Conservation (phyloP, 352 stramenopile genomes). For the Plasmopara halstedii region DNA sequence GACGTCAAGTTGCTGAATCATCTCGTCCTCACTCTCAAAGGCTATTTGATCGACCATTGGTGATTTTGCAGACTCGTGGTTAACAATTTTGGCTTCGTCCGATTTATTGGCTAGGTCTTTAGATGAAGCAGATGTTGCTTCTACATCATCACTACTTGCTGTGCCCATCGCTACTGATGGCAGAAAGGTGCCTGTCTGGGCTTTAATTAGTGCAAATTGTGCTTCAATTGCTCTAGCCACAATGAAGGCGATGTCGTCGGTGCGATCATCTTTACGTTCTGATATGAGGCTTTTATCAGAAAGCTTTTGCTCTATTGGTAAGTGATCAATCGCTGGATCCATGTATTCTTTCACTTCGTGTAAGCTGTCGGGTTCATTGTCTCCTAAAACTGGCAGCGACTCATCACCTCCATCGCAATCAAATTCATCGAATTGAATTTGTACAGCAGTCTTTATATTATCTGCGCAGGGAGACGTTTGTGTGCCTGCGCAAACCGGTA, state of each 20-base stretch:
- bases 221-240: conserved; percentile 35
- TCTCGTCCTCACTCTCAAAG: conserved; percentile 50
- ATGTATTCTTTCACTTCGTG: neutral
- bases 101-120: neutral
- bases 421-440: neutral
- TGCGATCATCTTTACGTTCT: conserved; percentile 4
- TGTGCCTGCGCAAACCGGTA: conserved; percentile 8
- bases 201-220: conserved; percentile 28
- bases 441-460: neutral
- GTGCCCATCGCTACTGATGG: neutral
- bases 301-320: conserved; percentile 1
- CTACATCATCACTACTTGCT: neutral
- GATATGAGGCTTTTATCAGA: neutral
- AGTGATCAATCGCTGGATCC: neutral
- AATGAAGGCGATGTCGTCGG: conserved; percentile 32
- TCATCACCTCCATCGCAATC: conserved; percentile 8
- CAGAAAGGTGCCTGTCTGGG: conserved; percentile 6
- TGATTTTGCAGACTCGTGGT: conserved; percentile 2
- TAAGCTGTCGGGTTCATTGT: neutral
- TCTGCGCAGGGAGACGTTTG: conserved; percentile 6
- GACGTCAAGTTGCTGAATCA: conserved; percentile 50
- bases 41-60: conserved; percentile 20
- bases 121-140: neutral
- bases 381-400: conserved; percentile 3
- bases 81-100: neutral